phyloP scores from a whole-genome alignment of 2,329 filamentous ascomycete genomes.

The Keithomyces neogunnii region DNA sequence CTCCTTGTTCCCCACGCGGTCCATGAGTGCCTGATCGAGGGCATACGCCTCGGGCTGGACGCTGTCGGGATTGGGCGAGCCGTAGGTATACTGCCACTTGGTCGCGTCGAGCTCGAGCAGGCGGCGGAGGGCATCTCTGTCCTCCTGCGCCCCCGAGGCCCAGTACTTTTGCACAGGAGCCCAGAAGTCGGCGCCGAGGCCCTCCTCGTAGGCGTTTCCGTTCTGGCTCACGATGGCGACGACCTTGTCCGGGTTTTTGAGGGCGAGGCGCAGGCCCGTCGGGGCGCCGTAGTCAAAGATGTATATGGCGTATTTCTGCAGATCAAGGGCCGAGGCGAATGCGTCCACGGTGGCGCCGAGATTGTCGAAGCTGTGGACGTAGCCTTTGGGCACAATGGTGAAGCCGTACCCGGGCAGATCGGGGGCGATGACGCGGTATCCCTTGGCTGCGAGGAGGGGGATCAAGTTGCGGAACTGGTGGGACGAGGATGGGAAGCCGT shows the following conservation, averaged over 20 bases:
- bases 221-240: constrained; percentile 50
- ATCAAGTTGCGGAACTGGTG: constrained; percentile 37
- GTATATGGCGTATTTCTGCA: constrained; percentile 44
- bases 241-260: constrained; percentile 37
- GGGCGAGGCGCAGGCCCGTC: constrained; percentile 42
- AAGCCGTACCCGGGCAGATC: constrained; percentile 54
- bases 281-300: constrained; percentile 58
- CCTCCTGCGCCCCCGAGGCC: constrained; percentile 24
- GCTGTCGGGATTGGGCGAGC: constrained; percentile 21
- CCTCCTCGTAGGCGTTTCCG: constrained; percentile 52
- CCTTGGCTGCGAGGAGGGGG: constrained; percentile 25
- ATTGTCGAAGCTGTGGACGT: constrained; percentile 45
- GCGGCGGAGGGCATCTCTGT: constrained; percentile 26
- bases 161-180: constrained; percentile 36
- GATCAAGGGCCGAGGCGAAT: constrained; percentile 38
- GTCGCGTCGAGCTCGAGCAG: constrained; percentile 29
- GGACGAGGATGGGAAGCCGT: constrained; percentile 36
- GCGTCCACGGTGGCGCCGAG: constrained; percentile 37
- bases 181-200: constrained; percentile 43
- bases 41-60: constrained; percentile 37
- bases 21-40: constrained; percentile 44
- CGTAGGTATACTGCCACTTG: constrained; percentile 35
- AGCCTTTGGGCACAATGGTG: constrained; percentile 37
- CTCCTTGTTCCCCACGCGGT: constrained; percentile 39
- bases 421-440: constrained; percentile 40